Evolutionary conservation across 2,329 filamentous ascomycete genomes (phyloP).

Genomic region (Fusarium sp.): DNA sequence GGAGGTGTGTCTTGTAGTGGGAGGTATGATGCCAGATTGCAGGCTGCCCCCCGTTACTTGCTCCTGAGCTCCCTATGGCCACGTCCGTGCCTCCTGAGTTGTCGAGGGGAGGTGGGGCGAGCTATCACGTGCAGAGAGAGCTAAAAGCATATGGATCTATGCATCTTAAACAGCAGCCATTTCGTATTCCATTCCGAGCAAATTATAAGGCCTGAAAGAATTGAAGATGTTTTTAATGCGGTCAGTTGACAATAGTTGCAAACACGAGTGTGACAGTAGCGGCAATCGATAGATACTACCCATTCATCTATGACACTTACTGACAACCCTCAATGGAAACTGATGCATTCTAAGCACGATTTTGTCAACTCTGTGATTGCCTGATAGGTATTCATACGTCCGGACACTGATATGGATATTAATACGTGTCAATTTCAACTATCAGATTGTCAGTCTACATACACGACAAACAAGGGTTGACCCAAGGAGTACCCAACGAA

Average conservation of each 20-base stretch:
- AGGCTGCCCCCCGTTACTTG: conserved; percentile 47
- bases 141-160: background rate
- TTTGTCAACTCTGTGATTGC: background rate
- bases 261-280: background rate
- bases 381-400: background rate
- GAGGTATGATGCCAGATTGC: conserved; percentile 61
- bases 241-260: background rate
- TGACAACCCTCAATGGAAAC: background rate
- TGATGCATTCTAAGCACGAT: background rate
- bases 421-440: background rate
- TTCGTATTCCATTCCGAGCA: background rate
- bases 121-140: conserved; percentile 47
- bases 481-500: background rate
- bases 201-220: background rate
- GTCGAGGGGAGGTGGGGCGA: conserved; percentile 36
- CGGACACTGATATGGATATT: background rate
- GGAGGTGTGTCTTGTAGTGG: conserved; percentile 44
- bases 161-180: background rate
- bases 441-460: background rate
- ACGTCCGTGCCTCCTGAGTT: conserved; percentile 47
- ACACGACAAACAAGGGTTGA: background rate
- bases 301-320: background rate
- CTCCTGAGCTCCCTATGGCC: conserved; percentile 49
- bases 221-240: background rate
- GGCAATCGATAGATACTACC: background rate